A percentile compares a stretch with the other conserved stretches of the same genome.
Evolutionary conservation across 768 basidiomycete species (phyloP).

Genomic region (Boletus sp.): DNA sequence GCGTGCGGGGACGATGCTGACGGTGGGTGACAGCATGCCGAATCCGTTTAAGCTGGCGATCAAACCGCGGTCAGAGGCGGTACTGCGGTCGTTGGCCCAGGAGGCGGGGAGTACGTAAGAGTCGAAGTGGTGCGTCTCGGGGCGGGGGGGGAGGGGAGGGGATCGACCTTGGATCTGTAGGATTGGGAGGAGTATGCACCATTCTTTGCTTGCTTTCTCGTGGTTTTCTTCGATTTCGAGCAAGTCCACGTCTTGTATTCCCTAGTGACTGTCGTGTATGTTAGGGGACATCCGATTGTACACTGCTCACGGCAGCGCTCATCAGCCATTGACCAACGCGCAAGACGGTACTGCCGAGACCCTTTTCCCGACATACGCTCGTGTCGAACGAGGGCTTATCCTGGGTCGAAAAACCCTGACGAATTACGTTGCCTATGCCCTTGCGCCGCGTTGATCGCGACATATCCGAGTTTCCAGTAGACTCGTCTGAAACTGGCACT

Average conservation of each 20-base stretch:
- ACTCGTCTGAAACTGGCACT: no score
- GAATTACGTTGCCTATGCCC: no score
- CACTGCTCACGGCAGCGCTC: background rate
- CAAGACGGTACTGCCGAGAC: background rate
- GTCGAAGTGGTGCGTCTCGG: no score
- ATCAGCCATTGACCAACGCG: background rate
- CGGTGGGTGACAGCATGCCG: slow-evolving; percentile 8
- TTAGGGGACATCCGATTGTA: background rate
- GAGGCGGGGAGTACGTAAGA: background rate
- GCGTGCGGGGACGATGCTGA: background rate
- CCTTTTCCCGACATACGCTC: background rate
- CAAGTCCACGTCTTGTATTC: background rate
- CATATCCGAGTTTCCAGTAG: no score
- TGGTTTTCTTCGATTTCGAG: no score
- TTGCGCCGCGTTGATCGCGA: no score
- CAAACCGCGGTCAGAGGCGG: slow-evolving; percentile 20
- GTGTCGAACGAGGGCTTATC: background rate
- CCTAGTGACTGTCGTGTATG: background rate
- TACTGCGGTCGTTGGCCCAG: slow-evolving; percentile 12
- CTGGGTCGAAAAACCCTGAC: no score
- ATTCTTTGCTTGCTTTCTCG: background rate
- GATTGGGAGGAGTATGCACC: background rate
- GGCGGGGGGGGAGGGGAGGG: background rate
- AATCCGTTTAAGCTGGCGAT: slow-evolving; percentile 20
- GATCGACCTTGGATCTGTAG: background rate